Evolutionary conservation across 2,329 filamentous ascomycete genomes (phyloP).

Genomic region (Cytospora piceicola): DNA sequence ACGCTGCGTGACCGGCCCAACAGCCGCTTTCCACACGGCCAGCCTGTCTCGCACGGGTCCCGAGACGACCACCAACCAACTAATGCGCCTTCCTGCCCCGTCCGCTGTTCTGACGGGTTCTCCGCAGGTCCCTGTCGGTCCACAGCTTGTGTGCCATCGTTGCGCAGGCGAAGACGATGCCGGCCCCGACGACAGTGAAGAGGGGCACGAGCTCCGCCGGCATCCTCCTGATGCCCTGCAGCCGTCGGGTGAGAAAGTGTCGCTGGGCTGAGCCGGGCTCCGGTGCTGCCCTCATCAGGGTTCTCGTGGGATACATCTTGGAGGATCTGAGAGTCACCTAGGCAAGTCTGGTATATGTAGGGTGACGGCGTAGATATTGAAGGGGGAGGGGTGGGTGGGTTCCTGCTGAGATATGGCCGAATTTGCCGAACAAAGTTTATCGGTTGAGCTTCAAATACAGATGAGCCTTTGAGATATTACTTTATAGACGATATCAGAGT

Average conservation of each 20-base stretch:
- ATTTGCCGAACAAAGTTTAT: too few relatives aligned
- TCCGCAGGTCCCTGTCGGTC: background rate
- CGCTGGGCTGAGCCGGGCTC: background rate
- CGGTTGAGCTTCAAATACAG: background rate
- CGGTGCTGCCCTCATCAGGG: background rate
- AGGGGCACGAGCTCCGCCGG: constrained; percentile 13
- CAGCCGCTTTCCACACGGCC: background rate
- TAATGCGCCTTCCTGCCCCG: background rate
- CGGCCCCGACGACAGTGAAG: constrained; percentile 1
- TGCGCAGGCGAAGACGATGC: background rate
- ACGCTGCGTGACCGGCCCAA: too few relatives aligned
- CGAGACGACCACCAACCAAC: background rate
- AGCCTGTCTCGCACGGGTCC: background rate
- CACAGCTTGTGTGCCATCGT: constrained; percentile 5
- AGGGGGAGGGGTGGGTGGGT: too few relatives aligned
- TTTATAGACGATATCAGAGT: background rate
- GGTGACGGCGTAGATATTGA: background rate
- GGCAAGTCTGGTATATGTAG: too few relatives aligned
- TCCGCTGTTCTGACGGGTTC: background rate
- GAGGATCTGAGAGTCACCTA: background rate
- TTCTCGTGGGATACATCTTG: constrained; percentile 7
- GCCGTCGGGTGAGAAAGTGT: constrained; percentile 2
- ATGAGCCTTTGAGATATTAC: background rate
- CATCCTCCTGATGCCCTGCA: constrained; percentile 1
- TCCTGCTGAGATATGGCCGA: too few relatives aligned